Evolutionary conservation across 179 eudicot species (phyloP), one percentile per base, ranked within the genome.

Genomic region (Drosera spatulata): DNA sequence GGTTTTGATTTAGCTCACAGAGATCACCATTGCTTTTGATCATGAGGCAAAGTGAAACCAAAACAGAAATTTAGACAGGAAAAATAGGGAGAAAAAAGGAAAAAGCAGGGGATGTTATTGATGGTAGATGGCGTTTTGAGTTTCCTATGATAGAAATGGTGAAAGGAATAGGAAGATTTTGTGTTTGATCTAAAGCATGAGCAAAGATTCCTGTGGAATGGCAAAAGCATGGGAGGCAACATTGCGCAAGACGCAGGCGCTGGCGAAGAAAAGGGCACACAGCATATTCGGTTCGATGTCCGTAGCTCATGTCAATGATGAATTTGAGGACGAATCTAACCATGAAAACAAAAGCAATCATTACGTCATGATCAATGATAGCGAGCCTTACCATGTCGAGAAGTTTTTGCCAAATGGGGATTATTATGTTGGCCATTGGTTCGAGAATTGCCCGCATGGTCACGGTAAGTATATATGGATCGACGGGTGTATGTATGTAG

Each of bases 401-500:
- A 89, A 71, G 73, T 66, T 72, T 40, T 77, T 93, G 11, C 60
- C 86, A 3, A 86, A 82, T 68, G 99, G 97, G 6, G 99, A 93
- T 62, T 73, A 80, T 52, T 93, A 89, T 57, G 79, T 69, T 41
- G 99, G 99, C 2, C 83, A 82, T 45, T 93, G 93, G 93, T 73
- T 61, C 0, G 85, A 79, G 56, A 74, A 68, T 66, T 75, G 78
- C 58, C 97, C 99, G 4, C 79, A 86, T 58, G 99, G 97, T 2
- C 76, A 81, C 12, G 99, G 99, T 0, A 86, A 89, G 69, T 88
- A 79, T 59, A 59, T 89, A 59, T 93, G 99, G 99, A 64, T 71
- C 2, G 99, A 93, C 60, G 97, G 99, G 43, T 93, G 99, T 64
- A 84, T 86, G 85, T 89, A 86, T 53, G 74, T 84, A n/a, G 99